Evolutionary conservation across 2,329 filamentous ascomycete genomes (phyloP).

Genomic region (Curvularia hawaiiensis): DNA sequence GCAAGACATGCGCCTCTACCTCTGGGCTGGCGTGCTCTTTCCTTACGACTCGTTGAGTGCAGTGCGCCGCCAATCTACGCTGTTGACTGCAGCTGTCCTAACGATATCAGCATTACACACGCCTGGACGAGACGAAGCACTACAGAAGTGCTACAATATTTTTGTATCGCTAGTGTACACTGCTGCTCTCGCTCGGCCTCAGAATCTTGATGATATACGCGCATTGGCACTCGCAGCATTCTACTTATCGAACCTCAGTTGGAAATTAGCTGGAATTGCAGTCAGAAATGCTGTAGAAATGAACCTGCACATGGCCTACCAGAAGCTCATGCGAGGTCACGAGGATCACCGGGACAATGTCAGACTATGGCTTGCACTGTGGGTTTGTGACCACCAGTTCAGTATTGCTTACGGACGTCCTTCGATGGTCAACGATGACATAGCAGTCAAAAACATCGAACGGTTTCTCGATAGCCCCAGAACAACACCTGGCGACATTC

Average conservation of each 20-base stretch:
- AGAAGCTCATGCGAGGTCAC: slow-evolving; percentile 43
- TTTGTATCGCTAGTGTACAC: slow-evolving; percentile 42
- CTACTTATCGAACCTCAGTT: slow-evolving; percentile 49
- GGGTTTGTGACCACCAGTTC: slow-evolving; percentile 50
- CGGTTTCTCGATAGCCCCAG: slow-evolving; percentile 36
- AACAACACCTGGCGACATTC: slow-evolving; percentile 37
- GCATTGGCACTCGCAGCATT: slow-evolving; percentile 49
- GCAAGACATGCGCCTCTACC: slow-evolving; percentile 38
- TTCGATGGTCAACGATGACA: slow-evolving; percentile 47
- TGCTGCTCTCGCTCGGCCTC: slow-evolving; percentile 42
- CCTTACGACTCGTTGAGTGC: slow-evolving; percentile 38
- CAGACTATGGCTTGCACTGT: slow-evolving; percentile 49
- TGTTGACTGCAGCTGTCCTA: slow-evolving; percentile 40
- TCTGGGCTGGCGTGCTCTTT: slow-evolving; percentile 42
- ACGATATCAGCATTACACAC: slow-evolving; percentile 40
- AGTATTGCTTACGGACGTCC: slow-evolving; percentile 50
- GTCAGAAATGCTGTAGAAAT: slow-evolving; percentile 50
- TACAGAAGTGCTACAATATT: slow-evolving; percentile 41
- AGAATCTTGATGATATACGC: slow-evolving; percentile 48
- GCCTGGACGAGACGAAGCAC: slow-evolving; percentile 32
- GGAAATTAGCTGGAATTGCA: slow-evolving; percentile 48
- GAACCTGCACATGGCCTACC: slow-evolving; percentile 48
- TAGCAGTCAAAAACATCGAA: slow-evolving; percentile 46
- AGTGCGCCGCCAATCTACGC: slow-evolving; percentile 37
- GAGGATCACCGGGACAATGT: slow-evolving; percentile 45